Conservation (phyloP, 1,139 yeast species). For the Candida pseudoviswanathii region DNA sequence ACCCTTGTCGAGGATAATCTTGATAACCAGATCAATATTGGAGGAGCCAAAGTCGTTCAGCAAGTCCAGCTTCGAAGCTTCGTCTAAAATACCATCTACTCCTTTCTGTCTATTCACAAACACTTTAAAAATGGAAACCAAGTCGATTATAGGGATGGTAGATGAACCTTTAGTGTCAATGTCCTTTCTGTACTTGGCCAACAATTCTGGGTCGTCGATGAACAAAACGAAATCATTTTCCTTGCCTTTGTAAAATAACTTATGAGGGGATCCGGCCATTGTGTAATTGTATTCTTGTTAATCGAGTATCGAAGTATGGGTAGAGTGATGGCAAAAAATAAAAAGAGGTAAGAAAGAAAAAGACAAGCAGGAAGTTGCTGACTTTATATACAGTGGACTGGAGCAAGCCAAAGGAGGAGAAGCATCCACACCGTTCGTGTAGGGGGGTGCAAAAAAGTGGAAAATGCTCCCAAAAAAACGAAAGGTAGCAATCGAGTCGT, state of each 20-base stretch:
- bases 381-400: neutral
- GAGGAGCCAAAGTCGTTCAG: slow-evolving; percentile 66
- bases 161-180: slow-evolving; percentile 37
- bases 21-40: slow-evolving; percentile 51
- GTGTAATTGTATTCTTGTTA: slow-evolving; percentile 15
- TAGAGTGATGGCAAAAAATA: neutral
- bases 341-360: neutral
- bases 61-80: slow-evolving; percentile 69
- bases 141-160: slow-evolving; percentile 61
- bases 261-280: slow-evolving; percentile 31
- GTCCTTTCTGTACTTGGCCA: slow-evolving; percentile 45
- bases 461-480: neutral
- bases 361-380: neutral
- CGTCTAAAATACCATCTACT: slow-evolving; percentile 68
- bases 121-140: slow-evolving; percentile 66
- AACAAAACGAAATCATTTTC: slow-evolving; percentile 66
- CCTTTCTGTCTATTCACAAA: slow-evolving; percentile 67
- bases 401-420: neutral
- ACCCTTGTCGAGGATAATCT: slow-evolving; percentile 59
- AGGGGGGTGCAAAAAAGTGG: neutral
- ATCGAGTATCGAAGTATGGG: neutral
- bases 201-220: slow-evolving; percentile 54
- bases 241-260: slow-evolving; percentile 66
- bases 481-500: neutral
- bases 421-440: neutral